A percentile compares a stretch with the other conserved stretches of the same genome.
These are phyloP conservation scores for Scutellaria minor DNA, from an alignment of 257 asterid species.

Conservation along the genomic window DNA sequence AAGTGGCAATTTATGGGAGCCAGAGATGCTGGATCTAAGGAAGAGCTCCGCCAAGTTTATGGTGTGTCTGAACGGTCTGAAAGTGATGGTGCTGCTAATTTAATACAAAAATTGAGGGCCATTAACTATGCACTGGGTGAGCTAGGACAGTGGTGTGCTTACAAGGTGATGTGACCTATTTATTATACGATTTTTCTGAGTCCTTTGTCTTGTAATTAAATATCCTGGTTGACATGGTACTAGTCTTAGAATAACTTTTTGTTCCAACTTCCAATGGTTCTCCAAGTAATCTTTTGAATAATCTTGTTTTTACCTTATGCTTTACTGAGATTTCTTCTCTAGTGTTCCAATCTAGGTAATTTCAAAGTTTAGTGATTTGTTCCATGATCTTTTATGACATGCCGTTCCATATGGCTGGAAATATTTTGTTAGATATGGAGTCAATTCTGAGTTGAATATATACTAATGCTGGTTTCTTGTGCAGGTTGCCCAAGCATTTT, in stretches of 20 bases:
- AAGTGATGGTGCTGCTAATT: slow-evolving; percentile 98
- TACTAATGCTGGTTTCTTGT: slow-evolving; percentile 31
- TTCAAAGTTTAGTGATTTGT: slow-evolving; percentile 4
- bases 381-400: slow-evolving; percentile 9
- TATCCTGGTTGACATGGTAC: slow-evolving; percentile 15
- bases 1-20: slow-evolving; percentile 99
- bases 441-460: slow-evolving; percentile 25
- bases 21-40: slow-evolving; percentile 98
- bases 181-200: neutral
- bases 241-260: slow-evolving; percentile 7
- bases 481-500: slow-evolving; percentile 90
- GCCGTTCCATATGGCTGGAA: slow-evolving; percentile 13
- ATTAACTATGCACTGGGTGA: slow-evolving; percentile 97
- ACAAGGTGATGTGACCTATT: slow-evolving; percentile 59
- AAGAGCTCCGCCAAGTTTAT: slow-evolving; percentile 89
- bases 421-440: slow-evolving; percentile 1
- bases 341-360: slow-evolving; percentile 24
- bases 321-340: slow-evolving; percentile 6
- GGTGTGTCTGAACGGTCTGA: slow-evolving; percentile 99
- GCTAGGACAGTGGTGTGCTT: slow-evolving; percentile 99
- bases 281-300: slow-evolving; percentile 18
- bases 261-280: slow-evolving; percentile 6
- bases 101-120: slow-evolving; percentile 96
- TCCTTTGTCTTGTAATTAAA: neutral
- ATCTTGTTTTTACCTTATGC: slow-evolving; percentile 9